These are phyloP conservation scores for Populus tremula DNA, from an alignment of 345 rosid species.

Conservation along the genomic window DNA sequence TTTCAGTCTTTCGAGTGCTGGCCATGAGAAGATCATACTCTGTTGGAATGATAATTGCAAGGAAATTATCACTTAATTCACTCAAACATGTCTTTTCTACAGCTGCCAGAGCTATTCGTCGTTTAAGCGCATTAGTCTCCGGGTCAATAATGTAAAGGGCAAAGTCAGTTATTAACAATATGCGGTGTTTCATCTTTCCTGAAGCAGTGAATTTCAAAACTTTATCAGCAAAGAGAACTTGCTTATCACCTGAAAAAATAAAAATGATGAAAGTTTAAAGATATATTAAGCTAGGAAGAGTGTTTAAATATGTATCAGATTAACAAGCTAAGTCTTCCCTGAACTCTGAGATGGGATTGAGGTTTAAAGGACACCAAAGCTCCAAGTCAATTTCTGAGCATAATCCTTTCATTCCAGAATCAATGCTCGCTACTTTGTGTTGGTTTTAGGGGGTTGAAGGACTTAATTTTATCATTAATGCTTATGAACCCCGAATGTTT, in stretches of 20 bases:
- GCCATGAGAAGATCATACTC: constrained; percentile 96
- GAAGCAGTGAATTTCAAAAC: constrained; percentile 82
- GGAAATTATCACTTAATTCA: constrained; percentile 81
- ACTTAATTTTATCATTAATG: neutral
- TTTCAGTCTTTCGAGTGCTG: constrained; percentile 84
- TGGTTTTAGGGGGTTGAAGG: neutral
- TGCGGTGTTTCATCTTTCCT: constrained; percentile 81
- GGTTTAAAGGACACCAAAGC: neutral
- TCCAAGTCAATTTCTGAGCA: neutral
- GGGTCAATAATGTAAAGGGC: constrained; percentile 74
- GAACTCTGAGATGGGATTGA: neutral
- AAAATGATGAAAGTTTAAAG: neutral
- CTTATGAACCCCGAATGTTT: neutral
- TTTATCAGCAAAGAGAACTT: constrained; percentile 81
- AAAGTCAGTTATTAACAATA: constrained; percentile 30
- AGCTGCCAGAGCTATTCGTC: constrained; percentile 74
- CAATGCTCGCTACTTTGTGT: neutral
- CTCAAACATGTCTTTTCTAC: constrained; percentile 82
- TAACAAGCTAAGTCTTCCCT: neutral
- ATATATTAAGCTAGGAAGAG: neutral
- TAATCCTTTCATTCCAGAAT: neutral
- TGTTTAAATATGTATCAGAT: neutral
- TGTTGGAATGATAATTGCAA: constrained; percentile 74
- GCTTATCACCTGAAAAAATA: constrained; percentile 57
- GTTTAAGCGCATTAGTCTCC: constrained; percentile 64